phyloP scores from a whole-genome alignment of 345 rosid genomes.

The Trapa bicornis region DNA sequence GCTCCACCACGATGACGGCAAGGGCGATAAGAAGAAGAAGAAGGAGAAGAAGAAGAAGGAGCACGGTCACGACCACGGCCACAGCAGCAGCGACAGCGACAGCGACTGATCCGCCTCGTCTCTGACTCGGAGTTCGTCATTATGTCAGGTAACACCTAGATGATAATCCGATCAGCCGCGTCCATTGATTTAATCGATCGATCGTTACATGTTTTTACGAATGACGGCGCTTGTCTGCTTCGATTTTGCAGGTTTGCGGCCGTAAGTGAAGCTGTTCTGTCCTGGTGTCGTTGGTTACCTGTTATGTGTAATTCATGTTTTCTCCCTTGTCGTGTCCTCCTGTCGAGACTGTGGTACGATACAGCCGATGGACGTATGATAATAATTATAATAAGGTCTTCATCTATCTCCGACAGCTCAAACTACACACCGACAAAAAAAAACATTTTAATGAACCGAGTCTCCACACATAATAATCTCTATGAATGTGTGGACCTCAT shows the following conservation, averaged over 20 bases:
- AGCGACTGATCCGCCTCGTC: slow-evolving; percentile 29
- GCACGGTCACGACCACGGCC: slow-evolving; percentile 17
- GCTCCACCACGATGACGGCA: slow-evolving; percentile 25
- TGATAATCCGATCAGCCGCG: neutral
- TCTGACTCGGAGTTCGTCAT: neutral
- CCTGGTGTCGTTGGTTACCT: neutral
- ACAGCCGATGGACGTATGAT: no score
- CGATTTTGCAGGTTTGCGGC: neutral
- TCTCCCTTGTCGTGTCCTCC: no score
- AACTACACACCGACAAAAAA: no score
- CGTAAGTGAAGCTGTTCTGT: neutral
- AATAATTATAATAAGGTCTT: no score
- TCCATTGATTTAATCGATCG: neutral
- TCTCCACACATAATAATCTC: no score
- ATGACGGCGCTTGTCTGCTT: neutral
- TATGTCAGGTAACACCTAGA: neutral
- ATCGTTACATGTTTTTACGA: neutral
- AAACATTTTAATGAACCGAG: no score
- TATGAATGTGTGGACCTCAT: no score
- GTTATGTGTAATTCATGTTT: neutral
- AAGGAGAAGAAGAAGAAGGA: slow-evolving; percentile 7
- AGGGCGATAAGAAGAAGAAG: slow-evolving; percentile 33
- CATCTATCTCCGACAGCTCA: no score
- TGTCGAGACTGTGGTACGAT: no score
- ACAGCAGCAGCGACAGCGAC: slow-evolving; percentile 66